Evolutionary conservation across 495 filamentous ascomycete species (phyloP), one percentile per base, ranked within the genome.

Genomic region (Penicillium paxilli): DNA sequence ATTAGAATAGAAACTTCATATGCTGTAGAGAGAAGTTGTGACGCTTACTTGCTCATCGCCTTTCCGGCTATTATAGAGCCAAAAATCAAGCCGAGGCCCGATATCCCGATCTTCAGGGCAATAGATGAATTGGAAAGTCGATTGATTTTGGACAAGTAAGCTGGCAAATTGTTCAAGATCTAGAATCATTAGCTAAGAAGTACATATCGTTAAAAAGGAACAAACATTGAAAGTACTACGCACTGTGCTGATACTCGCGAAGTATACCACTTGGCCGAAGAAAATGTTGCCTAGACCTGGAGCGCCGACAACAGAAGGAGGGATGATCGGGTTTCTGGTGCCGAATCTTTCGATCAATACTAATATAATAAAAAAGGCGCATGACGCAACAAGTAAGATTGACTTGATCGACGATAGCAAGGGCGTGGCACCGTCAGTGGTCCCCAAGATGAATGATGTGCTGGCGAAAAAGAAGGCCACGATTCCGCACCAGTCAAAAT

Each of bases 121-220:
- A 47, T 47, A 4, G 23, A 25, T n/a, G 44, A 47, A 20, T 47
- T 47, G 9, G 44, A 47, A 16, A 47, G 44, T 28, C 28, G 44
- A 12, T 47, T 30, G 16, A 47, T 47, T 20, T 47, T 25, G 28
- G 44, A 8, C 23, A 47, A 28, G 28, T 47, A 47, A 3, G 14
- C 24, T 30, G 44, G 44, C 1, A 47, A 17, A 16, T 47, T 47
- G 20, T 47, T 47, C 44, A 47, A 19, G 23, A 47, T 47, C 44
- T 47, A 11, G 2, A 47, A 28, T n/a, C 17, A 30, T 28, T 22
- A 47, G 41, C 20, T 5, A 44, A 24, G 40, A 17, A 23, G 41
- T n/a, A n/a, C n/a, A n/a, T n/a, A n/a, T n/a, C n/a, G n/a, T n/a
- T n/a, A n/a, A n/a, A n/a, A n/a, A n/a, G n/a, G n/a, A n/a, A n/a